A percentile compares a stretch with the other conserved stretches of the same genome.
phyloP scores from a whole-genome alignment of 1,284 basidiomycete genomes.

The Pseudozyma thailandica region DNA sequence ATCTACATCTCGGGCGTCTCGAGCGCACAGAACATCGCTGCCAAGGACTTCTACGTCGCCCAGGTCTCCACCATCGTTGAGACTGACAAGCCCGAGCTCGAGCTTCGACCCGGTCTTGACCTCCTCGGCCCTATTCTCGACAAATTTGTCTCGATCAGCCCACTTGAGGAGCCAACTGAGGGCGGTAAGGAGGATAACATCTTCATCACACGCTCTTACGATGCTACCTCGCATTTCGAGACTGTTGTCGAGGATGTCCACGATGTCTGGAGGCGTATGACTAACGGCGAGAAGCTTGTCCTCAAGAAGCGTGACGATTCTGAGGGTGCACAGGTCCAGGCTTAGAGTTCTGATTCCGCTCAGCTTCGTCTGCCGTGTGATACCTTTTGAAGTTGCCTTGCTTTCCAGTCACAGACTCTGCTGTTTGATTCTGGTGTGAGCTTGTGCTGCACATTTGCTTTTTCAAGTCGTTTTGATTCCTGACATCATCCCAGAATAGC shows the following conservation, averaged over 20 bases:
- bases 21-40: constrained; percentile 94
- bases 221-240: constrained; percentile 98
- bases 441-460: neutral
- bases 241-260: constrained; percentile 73
- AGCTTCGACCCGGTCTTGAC: constrained; percentile 89
- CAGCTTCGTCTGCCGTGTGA: neutral
- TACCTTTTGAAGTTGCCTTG: constrained; percentile 4
- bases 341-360: constrained; percentile 7
- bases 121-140: constrained; percentile 93
- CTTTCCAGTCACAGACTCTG: constrained; percentile 5
- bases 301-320: constrained; percentile 64
- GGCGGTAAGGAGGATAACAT: constrained; percentile 84
- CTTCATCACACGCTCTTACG: constrained; percentile 96
- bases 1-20: constrained; percentile 99
- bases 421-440: neutral
- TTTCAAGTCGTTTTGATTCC: neutral
- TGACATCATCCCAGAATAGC: neutral
- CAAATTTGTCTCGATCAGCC: constrained; percentile 93
- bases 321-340: constrained; percentile 67
- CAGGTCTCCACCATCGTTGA: constrained; percentile 99
- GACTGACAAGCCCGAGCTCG: constrained; percentile 89
- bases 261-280: constrained; percentile 65
- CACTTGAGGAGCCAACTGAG: constrained; percentile 88
- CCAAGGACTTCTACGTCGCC: constrained; percentile 92
- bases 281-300: constrained; percentile 63